A percentile compares a stretch with the other conserved stretches of the same genome.
Evolutionary conservation across 148 eudicot genomes (phyloP).

Genomic region (Chenopodium berlandieri): DNA sequence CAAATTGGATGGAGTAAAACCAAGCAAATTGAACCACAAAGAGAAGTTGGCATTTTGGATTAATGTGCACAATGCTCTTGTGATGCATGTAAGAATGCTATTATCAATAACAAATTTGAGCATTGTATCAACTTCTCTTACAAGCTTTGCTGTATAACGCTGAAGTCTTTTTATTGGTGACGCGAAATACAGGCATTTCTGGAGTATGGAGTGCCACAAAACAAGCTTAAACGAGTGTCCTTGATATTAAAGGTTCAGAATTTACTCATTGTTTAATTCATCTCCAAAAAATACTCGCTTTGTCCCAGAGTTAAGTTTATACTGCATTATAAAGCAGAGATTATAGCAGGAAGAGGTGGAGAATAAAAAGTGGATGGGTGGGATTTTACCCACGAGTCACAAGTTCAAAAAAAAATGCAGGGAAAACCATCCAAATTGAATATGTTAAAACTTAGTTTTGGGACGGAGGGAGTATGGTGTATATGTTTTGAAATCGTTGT

Average conservation of each 20-base stretch:
- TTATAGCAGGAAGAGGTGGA: too few species aligned
- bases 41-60: conserved; percentile 98
- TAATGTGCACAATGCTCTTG: conserved; percentile 85
- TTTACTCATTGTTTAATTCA: not conserved
- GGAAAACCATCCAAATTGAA: not conserved
- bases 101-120: not conserved
- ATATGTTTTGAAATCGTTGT: too few species aligned
- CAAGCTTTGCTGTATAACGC: not conserved
- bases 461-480: not conserved
- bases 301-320: not conserved
- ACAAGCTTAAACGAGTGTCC: conserved; percentile 58
- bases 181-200: conserved; percentile 54
- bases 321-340: too few species aligned
- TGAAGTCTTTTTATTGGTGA: not conserved
- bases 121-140: not conserved
- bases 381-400: too few species aligned
- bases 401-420: not conserved
- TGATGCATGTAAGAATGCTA: conserved; percentile 74
- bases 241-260: conserved; percentile 62
- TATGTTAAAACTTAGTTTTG: not conserved
- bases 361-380: too few species aligned
- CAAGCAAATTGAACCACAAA: conserved; percentile 64
- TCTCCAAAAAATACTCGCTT: not conserved
- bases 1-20: conserved; percentile 61
- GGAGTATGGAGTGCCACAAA: conserved; percentile 69